Conservation (phyloP, 148 eudicot species). For the Rhododendron simsii region DNA sequence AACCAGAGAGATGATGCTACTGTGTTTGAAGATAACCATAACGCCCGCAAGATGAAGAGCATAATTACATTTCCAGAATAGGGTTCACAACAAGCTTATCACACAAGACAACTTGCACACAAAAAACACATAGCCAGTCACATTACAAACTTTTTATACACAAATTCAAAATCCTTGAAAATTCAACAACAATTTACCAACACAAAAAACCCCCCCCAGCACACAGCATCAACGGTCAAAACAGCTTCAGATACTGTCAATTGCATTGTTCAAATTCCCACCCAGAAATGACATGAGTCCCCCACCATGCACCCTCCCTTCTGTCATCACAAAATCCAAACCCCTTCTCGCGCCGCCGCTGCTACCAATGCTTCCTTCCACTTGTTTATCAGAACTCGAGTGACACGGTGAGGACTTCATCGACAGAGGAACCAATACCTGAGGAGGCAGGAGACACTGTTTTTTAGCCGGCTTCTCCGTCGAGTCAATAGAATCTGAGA, state of each 20-base stretch:
- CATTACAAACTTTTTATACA: slow-evolving; percentile 26
- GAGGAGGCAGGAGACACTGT: slow-evolving; percentile 65
- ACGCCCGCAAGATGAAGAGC: not conserved
- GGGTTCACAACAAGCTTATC: not conserved
- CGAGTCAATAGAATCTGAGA: slow-evolving; percentile 57
- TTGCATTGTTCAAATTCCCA: slow-evolving; percentile 57
- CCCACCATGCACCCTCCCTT: slow-evolving; percentile 95
- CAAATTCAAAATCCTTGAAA: slow-evolving; percentile 8
- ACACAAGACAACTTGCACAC: not conserved
- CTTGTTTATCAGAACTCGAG: slow-evolving; percentile 28
- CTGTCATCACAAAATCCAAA: slow-evolving; percentile 41
- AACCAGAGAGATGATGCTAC: not conserved
- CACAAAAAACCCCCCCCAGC: not conserved
- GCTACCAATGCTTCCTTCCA: slow-evolving; percentile 11
- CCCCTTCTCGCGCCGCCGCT: slow-evolving; percentile 1
- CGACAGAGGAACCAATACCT: slow-evolving; percentile 85
- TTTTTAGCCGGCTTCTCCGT: slow-evolving; percentile 40
- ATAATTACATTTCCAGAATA: not conserved
- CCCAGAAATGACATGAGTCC: slow-evolving; percentile 77
- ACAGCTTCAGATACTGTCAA: slow-evolving; percentile 37
- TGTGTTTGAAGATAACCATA: not conserved
- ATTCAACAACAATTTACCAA: slow-evolving; percentile 17
- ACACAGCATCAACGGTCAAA: not conserved
- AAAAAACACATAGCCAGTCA: not conserved
- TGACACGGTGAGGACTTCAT: slow-evolving; percentile 59